Base-by-base conservation (phyloP, 208 protist species). In the Acanthamoeba castellanii region DNA sequence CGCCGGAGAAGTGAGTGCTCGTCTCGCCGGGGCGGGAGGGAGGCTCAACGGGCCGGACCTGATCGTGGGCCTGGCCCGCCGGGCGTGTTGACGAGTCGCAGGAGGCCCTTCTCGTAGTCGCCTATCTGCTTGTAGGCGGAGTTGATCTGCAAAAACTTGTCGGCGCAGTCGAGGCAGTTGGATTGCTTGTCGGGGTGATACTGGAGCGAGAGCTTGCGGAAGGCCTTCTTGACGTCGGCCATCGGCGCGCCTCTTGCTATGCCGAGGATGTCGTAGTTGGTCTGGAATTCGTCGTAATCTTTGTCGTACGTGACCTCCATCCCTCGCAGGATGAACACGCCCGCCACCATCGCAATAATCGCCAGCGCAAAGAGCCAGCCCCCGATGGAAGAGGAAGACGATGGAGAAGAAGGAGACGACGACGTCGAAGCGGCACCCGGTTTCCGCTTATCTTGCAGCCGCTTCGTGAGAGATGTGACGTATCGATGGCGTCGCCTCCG, bases 191-290 rank as follows among this genome's bases (percentile, higher is more conserved):
- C 82, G 27, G 82, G 82, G 45, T 89, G 82, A 34, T 66, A 89
- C 16, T 66, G 47, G 20, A 89, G 82, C 6, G 82, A 89, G 52
- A 89, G 55, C 47, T 59, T 89, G 47, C 37, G 47, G 82, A 68
- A 89, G 52, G 82, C 82, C 82, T 89, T 89, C 55, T 89, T 89
- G 32, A 89, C 82, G 18, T 59, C 55, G 50, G 82, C 4, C 32
- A 89, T 52, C 52, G 52, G 30, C 6, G 82, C 82, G 30, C 50
- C 82, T 68, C 52, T 32, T 18, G 82, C 50, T n/a, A 89, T 50
- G 37, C 82, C 82, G 22, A 89, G 52, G 13, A 89, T 42, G 52
- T 89, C 82, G 82, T 89, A 89, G 82, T 89, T 89, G 47, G 82
- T 47, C 82, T 68, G 47, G 55, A 89, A 89, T n/a, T 59, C 82